Evolutionary conservation across 2,329 filamentous ascomycete species (phyloP).

Genomic region (Ophiostoma fasciatum): DNA sequence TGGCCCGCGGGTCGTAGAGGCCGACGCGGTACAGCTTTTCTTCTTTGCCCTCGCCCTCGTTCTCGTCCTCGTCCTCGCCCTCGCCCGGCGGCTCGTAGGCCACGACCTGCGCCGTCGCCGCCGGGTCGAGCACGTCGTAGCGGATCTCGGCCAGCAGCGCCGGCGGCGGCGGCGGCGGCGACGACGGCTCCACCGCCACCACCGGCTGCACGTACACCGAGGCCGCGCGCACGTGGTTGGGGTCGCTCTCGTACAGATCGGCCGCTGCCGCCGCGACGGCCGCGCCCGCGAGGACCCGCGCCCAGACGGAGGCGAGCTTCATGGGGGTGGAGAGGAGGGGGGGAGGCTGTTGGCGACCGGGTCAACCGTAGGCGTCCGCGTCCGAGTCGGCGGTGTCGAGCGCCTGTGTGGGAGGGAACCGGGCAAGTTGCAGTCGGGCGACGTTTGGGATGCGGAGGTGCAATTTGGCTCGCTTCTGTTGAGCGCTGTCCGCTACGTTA

Average conservation of each 20-base stretch:
- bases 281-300: conserved; percentile 1
- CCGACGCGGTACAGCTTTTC: conserved; percentile 41
- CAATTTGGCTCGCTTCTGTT: too few relatives aligned
- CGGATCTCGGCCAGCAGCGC: conserved; percentile 37
- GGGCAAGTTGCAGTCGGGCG: too few relatives aligned
- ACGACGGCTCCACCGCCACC: conserved; percentile 13
- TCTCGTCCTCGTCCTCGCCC: not conserved
- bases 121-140: conserved; percentile 34
- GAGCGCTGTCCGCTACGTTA: too few relatives aligned
- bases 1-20: conserved; percentile 33
- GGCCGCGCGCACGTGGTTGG: conserved; percentile 25
- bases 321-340: not conserved
- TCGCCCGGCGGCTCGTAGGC: conserved; percentile 41
- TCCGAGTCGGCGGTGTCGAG: too few relatives aligned
- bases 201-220: conserved; percentile 41
- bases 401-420: too few relatives aligned
- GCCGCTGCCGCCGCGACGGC: not conserved
- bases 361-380: too few relatives aligned
- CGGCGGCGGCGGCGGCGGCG: conserved; percentile 19
- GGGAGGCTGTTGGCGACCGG: not conserved
- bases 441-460: too few relatives aligned
- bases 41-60: conserved; percentile 25
- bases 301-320: not conserved
- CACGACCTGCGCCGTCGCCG: conserved; percentile 27
- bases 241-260: conserved; percentile 4